Conservation (phyloP, 2,329 filamentous ascomycete species). For the Pyricularia pennisetigena region DNA sequence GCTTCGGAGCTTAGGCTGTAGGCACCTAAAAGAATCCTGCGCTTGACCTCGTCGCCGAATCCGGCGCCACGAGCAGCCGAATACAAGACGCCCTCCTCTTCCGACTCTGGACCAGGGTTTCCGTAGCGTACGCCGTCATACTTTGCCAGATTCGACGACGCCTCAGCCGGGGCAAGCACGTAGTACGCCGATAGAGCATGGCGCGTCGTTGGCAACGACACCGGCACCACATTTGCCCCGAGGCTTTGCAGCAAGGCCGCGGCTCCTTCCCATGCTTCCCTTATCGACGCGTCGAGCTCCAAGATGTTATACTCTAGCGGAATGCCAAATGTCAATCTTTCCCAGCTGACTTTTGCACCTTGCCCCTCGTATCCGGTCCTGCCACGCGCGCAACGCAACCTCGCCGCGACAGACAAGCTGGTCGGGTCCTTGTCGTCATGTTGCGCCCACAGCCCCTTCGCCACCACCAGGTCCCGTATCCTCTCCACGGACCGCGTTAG, state of each 20-base stretch:
- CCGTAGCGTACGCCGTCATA: constrained; percentile 97
- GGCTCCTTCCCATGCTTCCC: constrained; percentile 56
- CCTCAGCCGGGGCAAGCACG: constrained; percentile 87
- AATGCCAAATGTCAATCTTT: constrained; percentile 40
- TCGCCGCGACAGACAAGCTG: constrained; percentile 46
- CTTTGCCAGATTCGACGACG: constrained; percentile 89
- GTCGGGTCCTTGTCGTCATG: constrained; percentile 69
- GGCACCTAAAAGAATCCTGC: constrained; percentile 79
- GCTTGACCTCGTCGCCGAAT: constrained; percentile 77
- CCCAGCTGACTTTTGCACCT: constrained; percentile 7
- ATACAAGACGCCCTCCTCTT: constrained; percentile 53
- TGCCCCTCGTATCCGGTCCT: constrained; percentile 17
- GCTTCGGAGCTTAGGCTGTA: constrained; percentile 85
- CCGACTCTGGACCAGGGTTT: constrained; percentile 23
- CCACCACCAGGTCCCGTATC: constrained; percentile 43
- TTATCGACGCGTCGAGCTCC: constrained; percentile 64
- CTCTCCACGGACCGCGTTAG: constrained; percentile 45
- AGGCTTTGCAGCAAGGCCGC: constrained; percentile 47
- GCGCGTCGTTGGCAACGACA: constrained; percentile 75
- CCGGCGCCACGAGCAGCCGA: constrained; percentile 61
- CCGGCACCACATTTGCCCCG: constrained; percentile 64
- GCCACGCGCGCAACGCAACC: constrained; percentile 31
- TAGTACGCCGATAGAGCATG: constrained; percentile 91
- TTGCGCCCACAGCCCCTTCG: constrained; percentile 31
- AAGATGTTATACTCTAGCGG: constrained; percentile 78